These are phyloP conservation scores for Citrus reticulata DNA, from an alignment of 345 rosid species.

Conservation along the genomic window DNA sequence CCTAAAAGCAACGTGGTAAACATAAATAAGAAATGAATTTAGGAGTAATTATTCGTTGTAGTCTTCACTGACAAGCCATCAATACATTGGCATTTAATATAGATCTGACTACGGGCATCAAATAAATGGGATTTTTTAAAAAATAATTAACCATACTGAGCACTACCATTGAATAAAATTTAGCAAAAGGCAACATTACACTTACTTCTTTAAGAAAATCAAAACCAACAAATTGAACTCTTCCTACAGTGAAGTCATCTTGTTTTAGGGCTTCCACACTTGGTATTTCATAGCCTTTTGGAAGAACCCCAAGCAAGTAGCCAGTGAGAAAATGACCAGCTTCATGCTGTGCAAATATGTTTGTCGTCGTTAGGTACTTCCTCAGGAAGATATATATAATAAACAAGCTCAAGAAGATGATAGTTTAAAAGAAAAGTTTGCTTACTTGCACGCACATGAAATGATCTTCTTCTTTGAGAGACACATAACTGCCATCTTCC, in stretches of 20 bases:
- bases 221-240: slow-evolving; percentile 48
- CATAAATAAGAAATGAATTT: background rate
- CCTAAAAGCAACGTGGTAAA: background rate
- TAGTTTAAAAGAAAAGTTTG: background rate
- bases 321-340: slow-evolving; percentile 64
- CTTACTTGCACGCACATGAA: slow-evolving; percentile 27
- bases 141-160: background rate
- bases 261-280: slow-evolving; percentile 26
- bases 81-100: background rate
- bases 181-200: background rate
- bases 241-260: slow-evolving; percentile 25
- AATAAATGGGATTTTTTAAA: background rate
- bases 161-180: background rate
- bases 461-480: slow-evolving; percentile 25
- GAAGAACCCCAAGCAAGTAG: slow-evolving; percentile 63
- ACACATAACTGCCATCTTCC: slow-evolving; percentile 15
- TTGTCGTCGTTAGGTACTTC: background rate
- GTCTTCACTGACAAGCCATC: background rate
- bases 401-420: background rate
- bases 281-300: slow-evolving; percentile 42
- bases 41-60: background rate
- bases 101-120: background rate
- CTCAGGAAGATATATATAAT: background rate
- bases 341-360: slow-evolving; percentile 39
- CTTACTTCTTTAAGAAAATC: slow-evolving; percentile 55